These are phyloP conservation scores for Centrapalus pauciflorus DNA, from an alignment of 129 eudicot genomes.

Conservation along the genomic window DNA sequence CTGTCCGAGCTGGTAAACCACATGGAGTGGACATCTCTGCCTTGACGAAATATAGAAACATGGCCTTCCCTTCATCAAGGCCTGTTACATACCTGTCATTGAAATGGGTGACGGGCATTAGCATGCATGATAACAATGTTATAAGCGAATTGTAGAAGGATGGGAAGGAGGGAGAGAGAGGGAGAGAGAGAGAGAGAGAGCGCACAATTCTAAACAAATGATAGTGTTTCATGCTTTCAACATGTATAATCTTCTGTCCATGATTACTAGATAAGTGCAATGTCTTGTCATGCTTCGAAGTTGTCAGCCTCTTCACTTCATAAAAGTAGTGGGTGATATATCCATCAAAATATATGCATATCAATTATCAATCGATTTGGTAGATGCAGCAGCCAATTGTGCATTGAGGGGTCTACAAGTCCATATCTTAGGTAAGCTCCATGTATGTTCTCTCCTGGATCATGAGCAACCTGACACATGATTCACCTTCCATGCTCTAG, in stretches of 20 bases:
- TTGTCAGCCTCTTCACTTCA: not conserved
- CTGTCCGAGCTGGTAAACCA: conserved; percentile 71
- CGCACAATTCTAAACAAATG: not conserved
- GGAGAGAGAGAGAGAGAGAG: not conserved
- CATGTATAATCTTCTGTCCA: not conserved
- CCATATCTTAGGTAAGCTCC: not conserved
- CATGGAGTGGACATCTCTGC: conserved; percentile 64
- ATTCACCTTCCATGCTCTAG: not conserved
- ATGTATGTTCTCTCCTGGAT: not conserved
- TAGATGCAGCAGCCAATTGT: not conserved
- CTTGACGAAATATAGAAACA: conserved; percentile 59
- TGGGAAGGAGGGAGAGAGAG: not conserved
- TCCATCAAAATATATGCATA: not conserved
- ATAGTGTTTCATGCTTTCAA: not conserved
- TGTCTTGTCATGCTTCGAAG: not conserved
- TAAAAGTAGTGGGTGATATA: not conserved
- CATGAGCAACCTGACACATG: not conserved
- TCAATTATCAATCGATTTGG: not conserved
- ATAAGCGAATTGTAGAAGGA: not conserved
- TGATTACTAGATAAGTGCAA: not conserved
- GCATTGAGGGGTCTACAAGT: not conserved
- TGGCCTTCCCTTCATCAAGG: conserved; percentile 62
- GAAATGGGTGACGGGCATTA: not conserved
- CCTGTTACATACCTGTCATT: conserved; percentile 34
- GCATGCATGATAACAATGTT: not conserved